These are phyloP conservation scores for Solanum acaule DNA, from an alignment of 257 asterid genomes.

Conservation along the genomic window DNA sequence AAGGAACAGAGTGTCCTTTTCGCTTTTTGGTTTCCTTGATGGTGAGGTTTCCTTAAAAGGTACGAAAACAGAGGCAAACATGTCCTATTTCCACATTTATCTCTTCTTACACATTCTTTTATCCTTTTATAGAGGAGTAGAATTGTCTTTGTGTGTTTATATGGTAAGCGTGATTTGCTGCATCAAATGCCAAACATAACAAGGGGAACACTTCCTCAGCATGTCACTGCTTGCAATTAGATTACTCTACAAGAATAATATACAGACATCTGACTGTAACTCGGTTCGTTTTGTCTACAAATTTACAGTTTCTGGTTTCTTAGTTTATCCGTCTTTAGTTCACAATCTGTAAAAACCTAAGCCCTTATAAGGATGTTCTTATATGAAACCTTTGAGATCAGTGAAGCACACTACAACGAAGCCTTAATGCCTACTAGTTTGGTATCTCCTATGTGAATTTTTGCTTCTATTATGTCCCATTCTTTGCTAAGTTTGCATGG, in stretches of 20 bases:
- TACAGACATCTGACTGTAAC: background rate
- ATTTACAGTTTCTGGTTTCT: background rate
- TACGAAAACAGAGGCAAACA: background rate
- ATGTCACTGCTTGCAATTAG: background rate
- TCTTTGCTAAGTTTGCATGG: background rate
- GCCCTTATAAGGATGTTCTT: background rate
- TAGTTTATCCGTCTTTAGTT: background rate
- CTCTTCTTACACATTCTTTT: background rate
- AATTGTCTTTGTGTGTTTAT: background rate
- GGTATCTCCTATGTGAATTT: background rate
- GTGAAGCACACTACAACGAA: background rate
- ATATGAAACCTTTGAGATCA: background rate
- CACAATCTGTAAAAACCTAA: background rate
- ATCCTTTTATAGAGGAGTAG: background rate
- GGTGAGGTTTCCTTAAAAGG: slow-evolving; percentile 86
- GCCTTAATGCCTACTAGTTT: background rate
- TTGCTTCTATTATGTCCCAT: background rate
- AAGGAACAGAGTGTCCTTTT: slow-evolving; percentile 55
- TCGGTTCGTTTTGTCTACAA: background rate
- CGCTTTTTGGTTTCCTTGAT: slow-evolving; percentile 60
- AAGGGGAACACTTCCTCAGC: background rate
- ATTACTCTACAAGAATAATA: background rate
- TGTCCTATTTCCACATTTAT: background rate
- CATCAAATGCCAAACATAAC: background rate
- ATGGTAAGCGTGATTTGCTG: background rate